Percentiles rank a stretch among this genome's conserved stretches.
Conservation (phyloP, 257 asterid species). For the Solanum appendiculatum region DNA sequence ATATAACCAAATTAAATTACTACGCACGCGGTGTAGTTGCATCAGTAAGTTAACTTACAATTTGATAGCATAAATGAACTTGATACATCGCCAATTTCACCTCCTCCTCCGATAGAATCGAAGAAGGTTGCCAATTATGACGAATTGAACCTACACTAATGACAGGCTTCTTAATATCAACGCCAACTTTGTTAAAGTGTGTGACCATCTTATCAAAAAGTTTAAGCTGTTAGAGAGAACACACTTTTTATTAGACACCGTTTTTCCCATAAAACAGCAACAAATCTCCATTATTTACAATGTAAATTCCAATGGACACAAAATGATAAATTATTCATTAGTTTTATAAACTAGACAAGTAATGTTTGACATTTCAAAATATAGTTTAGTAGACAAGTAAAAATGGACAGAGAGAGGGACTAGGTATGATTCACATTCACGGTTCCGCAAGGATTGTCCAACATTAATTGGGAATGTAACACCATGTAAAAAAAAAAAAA, state of each 20-base stretch:
- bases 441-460: background rate
- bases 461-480: background rate
- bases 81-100: background rate
- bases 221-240: too few relatives aligned
- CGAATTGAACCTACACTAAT: background rate
- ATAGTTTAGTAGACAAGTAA: background rate
- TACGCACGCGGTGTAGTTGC: background rate
- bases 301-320: background rate
- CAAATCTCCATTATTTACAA: background rate
- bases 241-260: too few relatives aligned
- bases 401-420: too few relatives aligned
- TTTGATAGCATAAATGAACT: background rate
- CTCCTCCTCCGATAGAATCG: background rate
- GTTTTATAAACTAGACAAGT: too few relatives aligned
- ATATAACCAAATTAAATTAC: too few relatives aligned
- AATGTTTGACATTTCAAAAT: accelerated
- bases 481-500: too few relatives aligned
- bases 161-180: background rate
- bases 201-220: too few relatives aligned
- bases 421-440: background rate
- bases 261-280: background rate
- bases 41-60: background rate
- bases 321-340: too few relatives aligned
- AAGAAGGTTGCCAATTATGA: background rate
- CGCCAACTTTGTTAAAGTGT: too few relatives aligned